Evolutionary conservation across 495 filamentous ascomycete genomes (phyloP).

Genomic region (Ramalina peruviana): DNA sequence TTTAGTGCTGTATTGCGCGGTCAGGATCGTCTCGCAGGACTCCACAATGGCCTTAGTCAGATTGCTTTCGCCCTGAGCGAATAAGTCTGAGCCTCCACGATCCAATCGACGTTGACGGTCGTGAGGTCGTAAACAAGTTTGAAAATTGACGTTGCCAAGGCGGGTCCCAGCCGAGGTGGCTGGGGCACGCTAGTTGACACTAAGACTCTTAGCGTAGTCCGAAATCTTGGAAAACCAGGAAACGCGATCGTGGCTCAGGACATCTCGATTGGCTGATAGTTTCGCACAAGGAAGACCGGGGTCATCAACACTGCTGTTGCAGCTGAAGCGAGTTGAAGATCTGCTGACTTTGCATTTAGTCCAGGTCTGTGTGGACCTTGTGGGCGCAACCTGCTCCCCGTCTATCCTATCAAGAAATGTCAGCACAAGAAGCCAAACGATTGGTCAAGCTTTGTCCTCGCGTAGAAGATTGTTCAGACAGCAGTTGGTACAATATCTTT

Average conservation of each 20-base stretch:
- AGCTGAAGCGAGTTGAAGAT: too few relatives aligned
- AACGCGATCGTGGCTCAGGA: not conserved
- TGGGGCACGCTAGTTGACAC: not conserved
- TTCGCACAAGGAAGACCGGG: too few relatives aligned
- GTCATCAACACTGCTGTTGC: too few relatives aligned
- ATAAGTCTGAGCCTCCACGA: too few relatives aligned
- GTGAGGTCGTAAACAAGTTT: too few relatives aligned
- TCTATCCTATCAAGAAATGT: not conserved
- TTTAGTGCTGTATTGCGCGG: too few relatives aligned
- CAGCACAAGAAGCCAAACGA: not conserved
- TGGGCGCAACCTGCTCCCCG: not conserved
- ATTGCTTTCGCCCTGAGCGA: too few relatives aligned
- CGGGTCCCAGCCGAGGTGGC: not conserved
- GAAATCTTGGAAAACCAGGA: not conserved
- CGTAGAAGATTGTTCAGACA: conserved; percentile 25
- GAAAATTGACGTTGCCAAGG: not conserved
- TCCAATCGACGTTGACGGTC: too few relatives aligned
- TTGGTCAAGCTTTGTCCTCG: not conserved
- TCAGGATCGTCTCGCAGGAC: too few relatives aligned
- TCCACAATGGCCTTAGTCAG: too few relatives aligned
- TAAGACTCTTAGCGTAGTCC: not conserved
- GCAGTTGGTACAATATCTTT: conserved; percentile 34
- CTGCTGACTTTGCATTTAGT: too few relatives aligned
- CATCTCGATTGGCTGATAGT: too few relatives aligned
- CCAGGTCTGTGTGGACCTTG: not conserved